Percentiles rank a stretch among this genome's conserved stretches.
phyloP scores from a whole-genome alignment of 2,329 filamentous ascomycete species.

The Sporothrix protearum region DNA sequence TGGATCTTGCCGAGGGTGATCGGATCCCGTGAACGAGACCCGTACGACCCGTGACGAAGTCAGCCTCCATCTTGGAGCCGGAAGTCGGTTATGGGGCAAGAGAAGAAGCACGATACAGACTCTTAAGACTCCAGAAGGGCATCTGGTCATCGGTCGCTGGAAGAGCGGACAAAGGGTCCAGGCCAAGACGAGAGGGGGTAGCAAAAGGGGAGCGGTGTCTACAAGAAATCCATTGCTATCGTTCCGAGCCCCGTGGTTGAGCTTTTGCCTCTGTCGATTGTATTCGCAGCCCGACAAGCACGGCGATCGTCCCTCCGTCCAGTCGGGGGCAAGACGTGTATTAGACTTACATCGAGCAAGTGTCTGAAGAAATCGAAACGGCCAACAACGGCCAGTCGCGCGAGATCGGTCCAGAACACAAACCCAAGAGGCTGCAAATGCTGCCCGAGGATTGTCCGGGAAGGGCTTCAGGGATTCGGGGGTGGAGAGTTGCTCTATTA shows the following conservation, averaged over 20 bases:
- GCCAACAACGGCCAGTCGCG: not conserved
- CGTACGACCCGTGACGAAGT: not conserved
- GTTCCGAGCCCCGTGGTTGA: not conserved
- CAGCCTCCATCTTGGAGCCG: not conserved
- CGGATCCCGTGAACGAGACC: not conserved
- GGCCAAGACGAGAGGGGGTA: not conserved
- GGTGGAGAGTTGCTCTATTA: not conserved
- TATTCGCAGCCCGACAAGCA: not conserved
- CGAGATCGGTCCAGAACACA: not conserved
- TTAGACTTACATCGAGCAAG: not conserved
- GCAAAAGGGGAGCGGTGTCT: not conserved
- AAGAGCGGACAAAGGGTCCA: not conserved
- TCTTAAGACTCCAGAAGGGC: not conserved
- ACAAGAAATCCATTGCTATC: not conserved
- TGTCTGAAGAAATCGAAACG: not conserved
- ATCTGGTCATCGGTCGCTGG: not conserved
- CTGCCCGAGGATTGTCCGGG: not conserved
- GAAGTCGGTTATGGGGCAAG: not conserved
- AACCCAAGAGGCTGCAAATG: not conserved
- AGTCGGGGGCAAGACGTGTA: not conserved
- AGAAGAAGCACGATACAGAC: not conserved
- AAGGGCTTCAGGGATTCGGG: not conserved
- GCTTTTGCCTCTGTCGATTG: not conserved
- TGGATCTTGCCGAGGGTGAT: not conserved
- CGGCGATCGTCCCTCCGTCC: not conserved